Conservation (phyloP, 2,329 filamentous ascomycete species). For the Emmonsia crescens region DNA sequence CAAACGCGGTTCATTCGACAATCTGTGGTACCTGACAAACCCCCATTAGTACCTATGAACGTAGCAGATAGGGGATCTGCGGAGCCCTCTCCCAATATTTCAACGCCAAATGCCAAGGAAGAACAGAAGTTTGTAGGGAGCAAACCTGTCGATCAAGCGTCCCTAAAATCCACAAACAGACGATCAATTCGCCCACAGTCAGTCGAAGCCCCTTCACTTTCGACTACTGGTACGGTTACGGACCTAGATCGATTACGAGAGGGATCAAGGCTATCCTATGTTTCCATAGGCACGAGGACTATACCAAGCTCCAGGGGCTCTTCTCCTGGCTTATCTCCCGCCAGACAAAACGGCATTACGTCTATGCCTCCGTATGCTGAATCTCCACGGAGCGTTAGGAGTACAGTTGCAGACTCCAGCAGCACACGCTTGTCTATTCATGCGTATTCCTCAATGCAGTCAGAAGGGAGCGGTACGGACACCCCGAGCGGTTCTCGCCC, state of each 20-base stretch:
- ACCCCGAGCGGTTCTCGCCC: constrained; percentile 13
- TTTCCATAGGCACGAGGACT: constrained; percentile 17
- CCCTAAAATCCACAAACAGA: constrained; percentile 12
- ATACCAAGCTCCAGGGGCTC: constrained; percentile 18
- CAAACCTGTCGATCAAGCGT: constrained; percentile 6
- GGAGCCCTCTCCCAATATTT: background rate
- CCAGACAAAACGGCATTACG: constrained; percentile 12
- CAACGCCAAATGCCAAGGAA: background rate
- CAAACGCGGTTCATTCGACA: background rate
- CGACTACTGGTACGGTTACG: constrained; percentile 12
- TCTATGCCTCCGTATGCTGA: constrained; percentile 3
- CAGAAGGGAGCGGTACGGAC: constrained; percentile 12
- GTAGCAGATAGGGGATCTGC: background rate
- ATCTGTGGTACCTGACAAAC: background rate
- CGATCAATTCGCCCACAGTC: constrained; percentile 13
- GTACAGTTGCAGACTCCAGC: background rate
- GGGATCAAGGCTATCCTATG: constrained; percentile 15
- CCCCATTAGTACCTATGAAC: background rate
- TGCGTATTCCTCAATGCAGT: background rate
- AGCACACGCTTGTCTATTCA: constrained; percentile 5
- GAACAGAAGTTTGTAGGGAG: background rate
- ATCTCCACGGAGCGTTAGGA: constrained; percentile 3
- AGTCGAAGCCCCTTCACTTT: constrained; percentile 15
- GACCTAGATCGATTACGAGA: constrained; percentile 16
- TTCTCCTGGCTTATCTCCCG: constrained; percentile 17